Conservation (phyloP, 1,284 basidiomycete species). For the Sanguinoderma infundibulare region DNA sequence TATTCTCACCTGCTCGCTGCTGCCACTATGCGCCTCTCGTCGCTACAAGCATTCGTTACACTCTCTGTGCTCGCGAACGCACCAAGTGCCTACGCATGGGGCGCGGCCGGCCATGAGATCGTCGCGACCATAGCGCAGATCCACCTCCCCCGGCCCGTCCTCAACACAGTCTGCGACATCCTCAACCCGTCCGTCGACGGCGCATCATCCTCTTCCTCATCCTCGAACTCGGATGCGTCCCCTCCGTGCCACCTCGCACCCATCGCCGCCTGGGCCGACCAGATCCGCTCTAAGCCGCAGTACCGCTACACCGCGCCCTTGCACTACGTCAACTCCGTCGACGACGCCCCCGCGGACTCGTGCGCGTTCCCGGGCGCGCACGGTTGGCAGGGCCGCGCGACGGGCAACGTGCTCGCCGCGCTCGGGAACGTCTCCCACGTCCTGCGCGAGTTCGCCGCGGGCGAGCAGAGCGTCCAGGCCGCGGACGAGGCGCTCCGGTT, state of each 20-base stretch:
- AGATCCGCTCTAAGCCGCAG: conserved; percentile 46
- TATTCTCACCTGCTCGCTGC: not conserved
- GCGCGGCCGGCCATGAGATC: conserved; percentile 79
- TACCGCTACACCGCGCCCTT: conserved; percentile 70
- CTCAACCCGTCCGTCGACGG: conserved; percentile 56
- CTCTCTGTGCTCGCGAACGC: conserved; percentile 17
- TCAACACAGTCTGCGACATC: conserved; percentile 70
- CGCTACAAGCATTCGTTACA: not conserved
- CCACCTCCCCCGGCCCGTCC: conserved; percentile 79
- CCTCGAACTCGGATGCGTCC: conserved; percentile 31
- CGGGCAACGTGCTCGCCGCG: conserved; percentile 75
- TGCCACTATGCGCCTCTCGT: conserved; percentile 7
- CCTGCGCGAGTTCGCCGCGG: conserved; percentile 51
- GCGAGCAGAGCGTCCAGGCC: conserved; percentile 21
- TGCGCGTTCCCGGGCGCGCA: conserved; percentile 80
- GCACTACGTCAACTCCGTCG: conserved; percentile 77
- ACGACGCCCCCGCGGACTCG: conserved; percentile 76
- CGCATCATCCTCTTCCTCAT: conserved; percentile 20
- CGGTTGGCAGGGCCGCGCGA: conserved; percentile 76
- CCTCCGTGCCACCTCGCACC: conserved; percentile 76
- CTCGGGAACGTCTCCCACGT: conserved; percentile 75
- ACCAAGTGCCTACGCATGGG: conserved; percentile 32
- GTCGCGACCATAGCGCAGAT: conserved; percentile 94
- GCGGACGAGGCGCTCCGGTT: conserved; percentile 82
- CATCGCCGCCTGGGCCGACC: conserved; percentile 89